Evolutionary conservation across 306 rosid genomes (phyloP).

Genomic region (Betula pendula): DNA sequence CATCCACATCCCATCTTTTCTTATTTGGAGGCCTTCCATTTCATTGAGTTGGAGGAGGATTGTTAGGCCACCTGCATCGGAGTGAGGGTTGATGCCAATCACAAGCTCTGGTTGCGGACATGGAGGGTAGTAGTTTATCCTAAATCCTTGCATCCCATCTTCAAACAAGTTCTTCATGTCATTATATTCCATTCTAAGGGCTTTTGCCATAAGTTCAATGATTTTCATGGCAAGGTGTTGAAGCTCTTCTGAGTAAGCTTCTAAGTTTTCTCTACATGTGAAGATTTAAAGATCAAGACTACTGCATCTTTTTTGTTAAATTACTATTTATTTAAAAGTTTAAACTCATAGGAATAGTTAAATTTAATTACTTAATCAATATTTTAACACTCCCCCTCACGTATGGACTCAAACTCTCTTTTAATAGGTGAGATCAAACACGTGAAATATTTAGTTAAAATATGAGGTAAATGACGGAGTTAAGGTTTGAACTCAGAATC

Average conservation of each 20-base stretch:
- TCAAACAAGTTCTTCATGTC: constrained; percentile 31
- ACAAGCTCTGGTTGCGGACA: constrained; percentile 44
- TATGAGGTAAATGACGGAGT: no score
- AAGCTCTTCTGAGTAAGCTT: constrained; percentile 27
- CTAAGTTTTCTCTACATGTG: constrained; percentile 27
- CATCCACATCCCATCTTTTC: constrained; percentile 36
- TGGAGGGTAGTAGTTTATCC: constrained; percentile 49
- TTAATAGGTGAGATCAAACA: no score
- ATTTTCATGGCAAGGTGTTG: constrained; percentile 22
- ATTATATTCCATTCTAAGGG: constrained; percentile 22
- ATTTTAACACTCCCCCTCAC: no score
- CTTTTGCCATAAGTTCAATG: constrained; percentile 20
- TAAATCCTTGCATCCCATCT: constrained; percentile 27
- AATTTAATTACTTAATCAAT: no score
- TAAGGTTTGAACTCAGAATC: no score
- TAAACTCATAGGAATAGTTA: no score
- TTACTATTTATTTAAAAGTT: no score
- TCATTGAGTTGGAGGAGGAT: constrained; percentile 42
- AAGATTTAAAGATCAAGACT: no score
- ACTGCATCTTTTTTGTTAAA: no score
- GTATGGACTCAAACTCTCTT: no score
- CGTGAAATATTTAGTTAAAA: no score
- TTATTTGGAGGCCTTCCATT: constrained; percentile 37
- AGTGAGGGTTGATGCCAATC: constrained; percentile 35
- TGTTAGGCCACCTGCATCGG: constrained; percentile 32